Percentiles rank a stretch among this genome's conserved stretches.
Evolutionary conservation across 495 filamentous ascomycete genomes (phyloP).

Genomic region (Bombardia bombarda): DNA sequence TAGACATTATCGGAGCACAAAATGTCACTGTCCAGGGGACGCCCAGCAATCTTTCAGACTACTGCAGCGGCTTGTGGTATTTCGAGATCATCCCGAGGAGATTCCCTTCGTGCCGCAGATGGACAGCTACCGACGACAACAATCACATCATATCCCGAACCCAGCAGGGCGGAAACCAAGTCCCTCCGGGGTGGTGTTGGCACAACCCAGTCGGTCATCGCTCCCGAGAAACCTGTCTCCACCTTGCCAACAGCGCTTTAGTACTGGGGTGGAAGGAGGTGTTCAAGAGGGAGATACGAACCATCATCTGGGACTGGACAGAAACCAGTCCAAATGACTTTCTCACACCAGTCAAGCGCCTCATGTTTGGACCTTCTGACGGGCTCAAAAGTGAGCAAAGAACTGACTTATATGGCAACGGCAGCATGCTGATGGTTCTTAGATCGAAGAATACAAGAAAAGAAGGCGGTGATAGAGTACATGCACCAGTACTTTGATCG

Average conservation of each 20-base stretch:
- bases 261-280: constrained; percentile 4
- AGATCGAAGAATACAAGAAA: not conserved
- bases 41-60: not conserved
- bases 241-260: constrained; percentile 6
- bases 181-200: not conserved
- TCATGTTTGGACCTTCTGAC: not conserved
- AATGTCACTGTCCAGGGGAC: not conserved
- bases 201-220: not conserved
- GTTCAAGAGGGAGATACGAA: constrained; percentile 4
- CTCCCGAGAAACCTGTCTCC: not conserved
- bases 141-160: not conserved
- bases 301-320: constrained; percentile 8
- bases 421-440: too few species aligned
- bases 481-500: not conserved
- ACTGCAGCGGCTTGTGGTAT: constrained; percentile 6
- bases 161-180: not conserved
- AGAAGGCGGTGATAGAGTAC: not conserved
- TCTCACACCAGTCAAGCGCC: not conserved
- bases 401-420: too few species aligned
- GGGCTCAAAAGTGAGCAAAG: not conserved
- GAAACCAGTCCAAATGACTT: not conserved
- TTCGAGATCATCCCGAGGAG: constrained; percentile 2
- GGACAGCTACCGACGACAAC: constrained; percentile 3
- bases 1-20: constrained; percentile 1
- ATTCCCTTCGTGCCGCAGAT: constrained; percentile 2